Evolutionary conservation across 306 rosid genomes (phyloP).

Genomic region (Cicer chorassanicum): DNA sequence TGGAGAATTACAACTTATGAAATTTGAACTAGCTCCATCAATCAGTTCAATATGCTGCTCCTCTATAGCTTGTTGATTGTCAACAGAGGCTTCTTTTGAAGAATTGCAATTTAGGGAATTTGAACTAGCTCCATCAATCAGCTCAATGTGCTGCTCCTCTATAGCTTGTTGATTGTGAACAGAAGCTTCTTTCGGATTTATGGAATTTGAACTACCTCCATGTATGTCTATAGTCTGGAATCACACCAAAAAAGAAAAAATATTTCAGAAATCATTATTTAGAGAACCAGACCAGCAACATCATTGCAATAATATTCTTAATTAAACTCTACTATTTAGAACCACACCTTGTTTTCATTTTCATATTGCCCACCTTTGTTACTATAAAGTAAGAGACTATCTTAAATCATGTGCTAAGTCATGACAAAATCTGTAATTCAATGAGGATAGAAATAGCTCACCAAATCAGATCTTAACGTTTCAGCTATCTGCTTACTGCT

Average conservation of each 20-base stretch:
- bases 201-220: slow-evolving; percentile 44
- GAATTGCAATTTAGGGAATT: not conserved
- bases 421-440: slow-evolving; percentile 18
- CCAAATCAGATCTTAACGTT: slow-evolving; percentile 52
- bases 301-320: slow-evolving; percentile 10
- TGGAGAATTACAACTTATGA: slow-evolving; percentile 40
- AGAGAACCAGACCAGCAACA: slow-evolving; percentile 24
- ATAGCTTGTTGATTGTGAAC: slow-evolving; percentile 39
- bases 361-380: slow-evolving; percentile 15
- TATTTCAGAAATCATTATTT: slow-evolving; percentile 31
- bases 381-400: slow-evolving; percentile 22
- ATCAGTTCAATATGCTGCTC: not conserved
- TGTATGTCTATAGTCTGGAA: slow-evolving; percentile 51
- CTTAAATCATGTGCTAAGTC: slow-evolving; percentile 22
- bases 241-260: slow-evolving; percentile 31
- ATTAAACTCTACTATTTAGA: slow-evolving; percentile 21
- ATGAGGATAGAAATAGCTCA: slow-evolving; percentile 48
- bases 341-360: not conserved
- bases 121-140: slow-evolving; percentile 47
- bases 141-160: slow-evolving; percentile 43
- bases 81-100: too few species aligned
- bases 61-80: slow-evolving; percentile 29
- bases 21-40: slow-evolving; percentile 38
- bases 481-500: slow-evolving; percentile 47
- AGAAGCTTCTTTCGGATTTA: slow-evolving; percentile 42